Evolutionary conservation across 345 rosid genomes (phyloP), one percentile per base, ranked within the genome.

Genomic region (Hibiscus trionum): DNA sequence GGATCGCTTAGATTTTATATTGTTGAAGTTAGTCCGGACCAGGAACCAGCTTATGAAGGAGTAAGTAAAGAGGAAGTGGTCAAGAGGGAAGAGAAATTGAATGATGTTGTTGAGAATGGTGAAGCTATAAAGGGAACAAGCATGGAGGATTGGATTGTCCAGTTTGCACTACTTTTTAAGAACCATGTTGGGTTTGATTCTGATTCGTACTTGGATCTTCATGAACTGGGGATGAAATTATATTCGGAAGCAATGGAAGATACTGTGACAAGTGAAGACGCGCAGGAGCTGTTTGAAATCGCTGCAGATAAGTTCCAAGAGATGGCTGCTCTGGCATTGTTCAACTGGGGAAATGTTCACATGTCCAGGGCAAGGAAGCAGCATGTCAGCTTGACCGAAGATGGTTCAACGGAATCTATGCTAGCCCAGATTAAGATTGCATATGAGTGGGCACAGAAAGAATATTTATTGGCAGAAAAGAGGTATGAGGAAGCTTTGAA

Each of bases 331-430:
- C 72, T 96, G 63, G 99, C 98, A 61, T 77, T 90, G 82, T 89
- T 96, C 73, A 96, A 93, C 55, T 96, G 97, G 99, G 99, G 98
- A 56, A 96, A 91, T 77, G 89, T 96, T 72, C 97, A 96, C 84
- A 78, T 91, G 91, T 93, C 97, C 16, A 87, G 71, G 75, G 94
- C 98, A 33, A 92, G 98, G 79, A 96, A 89, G 76, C 86, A 89
- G 76, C 86, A 82, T 66, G 84, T 88, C 21, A 77, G 76, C 79
- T 75, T 86, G 21, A 81, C 97, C 0, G 97, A 93, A 73, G 94
- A 93, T 72, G 82, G 79, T 63, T 84, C 91, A 8, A 85, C 69
- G 75, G 98, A 91, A 72, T 76, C 87, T 64, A 50, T 91, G 8
- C 73, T 96, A 39, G 84, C 74, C 60, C 84, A 75, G 69, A 80